These are phyloP conservation scores for Cyclocybe aegerita DNA, from an alignment of 768 basidiomycete species.

Conservation along the genomic window DNA sequence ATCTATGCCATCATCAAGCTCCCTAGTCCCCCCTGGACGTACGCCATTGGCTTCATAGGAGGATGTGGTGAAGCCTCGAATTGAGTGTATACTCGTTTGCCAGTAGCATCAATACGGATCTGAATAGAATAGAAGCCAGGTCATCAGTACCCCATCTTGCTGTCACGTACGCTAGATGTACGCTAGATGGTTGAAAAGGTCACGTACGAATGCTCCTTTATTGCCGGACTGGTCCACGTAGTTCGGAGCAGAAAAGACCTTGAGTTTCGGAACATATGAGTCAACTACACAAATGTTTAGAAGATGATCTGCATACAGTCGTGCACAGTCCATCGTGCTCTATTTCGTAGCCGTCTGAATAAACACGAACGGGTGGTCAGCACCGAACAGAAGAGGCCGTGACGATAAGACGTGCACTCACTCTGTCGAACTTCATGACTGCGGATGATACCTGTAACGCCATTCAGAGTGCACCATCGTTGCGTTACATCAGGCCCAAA, in stretches of 20 bases:
- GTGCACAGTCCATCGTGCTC: conserved; percentile 95
- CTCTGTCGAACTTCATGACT: conserved; percentile 97
- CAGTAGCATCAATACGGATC: conserved; percentile 82
- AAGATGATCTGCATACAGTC: conserved; percentile 52
- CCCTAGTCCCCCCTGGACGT: conserved; percentile 64
- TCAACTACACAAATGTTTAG: conserved; percentile 3
- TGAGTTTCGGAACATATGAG: background rate
- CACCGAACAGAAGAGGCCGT: background rate
- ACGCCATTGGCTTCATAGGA: conserved; percentile 92
- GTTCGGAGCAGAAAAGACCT: conserved; percentile 95
- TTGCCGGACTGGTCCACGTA: conserved; percentile 91
- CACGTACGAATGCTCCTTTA: conserved; percentile 85
- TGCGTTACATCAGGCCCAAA: conserved; percentile 96
- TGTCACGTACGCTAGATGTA: too few species aligned
- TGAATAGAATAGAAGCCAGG: conserved; percentile 24
- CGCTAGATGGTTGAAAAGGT: background rate
- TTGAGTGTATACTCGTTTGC: conserved; percentile 70
- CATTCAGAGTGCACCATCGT: conserved; percentile 85
- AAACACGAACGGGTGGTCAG: conserved; percentile 2
- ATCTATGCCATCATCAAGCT: conserved; percentile 61
- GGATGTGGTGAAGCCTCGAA: conserved; percentile 90
- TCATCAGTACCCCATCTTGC: too few species aligned
- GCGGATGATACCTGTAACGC: conserved; percentile 85
- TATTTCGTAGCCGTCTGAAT: conserved; percentile 84
- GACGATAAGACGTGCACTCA: conserved; percentile 28